Conservation (phyloP, 2,329 filamentous ascomycete genomes). For the Diplodia seriata region DNA sequence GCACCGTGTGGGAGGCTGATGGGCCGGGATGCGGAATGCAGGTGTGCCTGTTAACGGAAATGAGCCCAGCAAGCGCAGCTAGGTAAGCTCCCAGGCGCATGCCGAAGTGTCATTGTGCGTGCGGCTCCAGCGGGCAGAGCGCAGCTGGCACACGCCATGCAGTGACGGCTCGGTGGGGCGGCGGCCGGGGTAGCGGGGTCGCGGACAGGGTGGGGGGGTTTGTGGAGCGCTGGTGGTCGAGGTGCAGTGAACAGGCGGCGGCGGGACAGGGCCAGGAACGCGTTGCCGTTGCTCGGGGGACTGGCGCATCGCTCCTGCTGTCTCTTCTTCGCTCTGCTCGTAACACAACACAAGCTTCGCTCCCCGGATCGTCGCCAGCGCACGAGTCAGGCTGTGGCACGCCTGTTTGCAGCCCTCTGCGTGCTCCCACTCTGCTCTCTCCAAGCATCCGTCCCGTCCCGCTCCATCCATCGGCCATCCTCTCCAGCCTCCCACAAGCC, state of each 20-base stretch:
- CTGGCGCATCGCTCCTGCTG: background rate
- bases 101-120: background rate
- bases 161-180: background rate
- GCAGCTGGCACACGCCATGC: too few species aligned
- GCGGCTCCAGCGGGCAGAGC: background rate
- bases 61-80: constrained; percentile 11
- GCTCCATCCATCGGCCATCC: too few species aligned
- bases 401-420: background rate
- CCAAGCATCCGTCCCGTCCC: too few species aligned
- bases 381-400: constrained; percentile 11
- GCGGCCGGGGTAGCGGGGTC: background rate
- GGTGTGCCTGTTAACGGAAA: constrained; percentile 3
- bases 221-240: background rate
- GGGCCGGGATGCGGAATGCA: constrained; percentile 18
- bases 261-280: constrained; percentile 3
- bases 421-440: too few species aligned
- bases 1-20: constrained; percentile 11
- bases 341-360: background rate
- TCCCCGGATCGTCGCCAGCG: constrained; percentile 18
- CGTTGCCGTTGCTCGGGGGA: constrained; percentile 1
- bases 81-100: background rate
- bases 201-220: background rate
- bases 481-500: too few species aligned
- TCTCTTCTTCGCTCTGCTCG: background rate
- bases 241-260: background rate